phyloP scores from a whole-genome alignment of 2,329 filamentous ascomycete genomes.

The Claviceps spartinae region DNA sequence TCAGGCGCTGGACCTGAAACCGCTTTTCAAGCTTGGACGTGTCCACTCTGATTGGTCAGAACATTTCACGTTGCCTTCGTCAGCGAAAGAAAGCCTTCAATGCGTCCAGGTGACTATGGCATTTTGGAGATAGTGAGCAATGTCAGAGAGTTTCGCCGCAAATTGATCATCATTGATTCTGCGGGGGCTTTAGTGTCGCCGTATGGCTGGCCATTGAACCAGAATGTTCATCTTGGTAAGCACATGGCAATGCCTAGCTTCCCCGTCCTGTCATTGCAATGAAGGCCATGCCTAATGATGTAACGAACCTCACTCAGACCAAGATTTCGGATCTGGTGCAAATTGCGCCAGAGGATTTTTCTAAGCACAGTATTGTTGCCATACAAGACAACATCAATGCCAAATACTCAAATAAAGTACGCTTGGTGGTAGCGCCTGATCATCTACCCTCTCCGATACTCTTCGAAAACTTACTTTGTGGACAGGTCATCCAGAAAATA shows the following conservation, averaged over 20 bases:
- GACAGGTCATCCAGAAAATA: conserved; percentile 75
- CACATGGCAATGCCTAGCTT: not conserved
- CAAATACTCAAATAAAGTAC: conserved; percentile 87
- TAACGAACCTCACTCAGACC: conserved; percentile 40
- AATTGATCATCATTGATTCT: not conserved
- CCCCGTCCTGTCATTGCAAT: not conserved
- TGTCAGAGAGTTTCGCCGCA: not conserved
- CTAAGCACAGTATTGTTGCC: conserved; percentile 65
- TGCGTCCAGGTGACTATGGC: not conserved
- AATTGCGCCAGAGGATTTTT: conserved; percentile 79
- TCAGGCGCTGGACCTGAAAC: not conserved
- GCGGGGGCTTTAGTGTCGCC: not conserved
- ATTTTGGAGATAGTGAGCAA: not conserved
- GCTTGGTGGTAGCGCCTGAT: not conserved
- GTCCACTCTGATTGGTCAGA: conserved; percentile 3
- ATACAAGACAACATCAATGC: conserved; percentile 95
- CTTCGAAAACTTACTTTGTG: conserved; percentile 1
- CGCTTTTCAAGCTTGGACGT: not conserved
- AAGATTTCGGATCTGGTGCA: conserved; percentile 91
- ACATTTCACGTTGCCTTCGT: too few species aligned
- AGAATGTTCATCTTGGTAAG: conserved; percentile 39
- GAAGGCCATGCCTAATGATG: not conserved
- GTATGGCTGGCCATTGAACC: not conserved
- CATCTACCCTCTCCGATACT: too few species aligned
- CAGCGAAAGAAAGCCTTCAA: too few species aligned